A percentile compares a stretch with the other conserved stretches of the same genome.
phyloP scores from a whole-genome alignment of 371 early-diverging fungal genomes.

The Circinella minor region DNA sequence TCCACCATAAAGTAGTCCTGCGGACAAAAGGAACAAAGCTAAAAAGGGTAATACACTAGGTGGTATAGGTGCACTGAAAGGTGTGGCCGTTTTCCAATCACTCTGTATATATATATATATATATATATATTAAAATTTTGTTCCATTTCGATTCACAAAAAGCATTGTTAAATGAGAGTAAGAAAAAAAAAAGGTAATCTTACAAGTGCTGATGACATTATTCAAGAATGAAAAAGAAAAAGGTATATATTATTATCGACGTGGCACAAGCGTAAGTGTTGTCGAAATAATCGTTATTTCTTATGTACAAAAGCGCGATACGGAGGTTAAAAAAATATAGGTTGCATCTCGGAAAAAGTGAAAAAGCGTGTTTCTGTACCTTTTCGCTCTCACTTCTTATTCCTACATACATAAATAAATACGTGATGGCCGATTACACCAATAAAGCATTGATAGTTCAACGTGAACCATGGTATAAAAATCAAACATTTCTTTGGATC shows the following conservation, averaged over 20 bases:
- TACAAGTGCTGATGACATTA: slow-evolving; percentile 7
- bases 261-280: too few species aligned
- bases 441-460: slow-evolving; percentile 19
- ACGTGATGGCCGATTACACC: slow-evolving; percentile 5
- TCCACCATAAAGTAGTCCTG: slow-evolving; percentile 42
- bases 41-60: slow-evolving; percentile 34
- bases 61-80: slow-evolving; percentile 35
- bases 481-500: slow-evolving; percentile 47
- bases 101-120: not conserved
- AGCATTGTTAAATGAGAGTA: too few species aligned
- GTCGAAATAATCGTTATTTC: too few species aligned
- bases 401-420: too few species aligned
- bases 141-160: too few species aligned
- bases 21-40: slow-evolving; percentile 31
- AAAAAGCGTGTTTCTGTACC: too few species aligned
- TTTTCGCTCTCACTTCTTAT: too few species aligned
- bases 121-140: too few species aligned
- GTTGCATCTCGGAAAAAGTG: too few species aligned
- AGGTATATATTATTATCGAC: too few species aligned
- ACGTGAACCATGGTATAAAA: slow-evolving; percentile 51
- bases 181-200: not conserved
- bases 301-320: too few species aligned
- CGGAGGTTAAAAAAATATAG: too few species aligned
- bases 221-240: not conserved
- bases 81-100: slow-evolving; percentile 18